These are phyloP conservation scores for Pueraria montana DNA, from an alignment of 306 rosid species.

Conservation along the genomic window DNA sequence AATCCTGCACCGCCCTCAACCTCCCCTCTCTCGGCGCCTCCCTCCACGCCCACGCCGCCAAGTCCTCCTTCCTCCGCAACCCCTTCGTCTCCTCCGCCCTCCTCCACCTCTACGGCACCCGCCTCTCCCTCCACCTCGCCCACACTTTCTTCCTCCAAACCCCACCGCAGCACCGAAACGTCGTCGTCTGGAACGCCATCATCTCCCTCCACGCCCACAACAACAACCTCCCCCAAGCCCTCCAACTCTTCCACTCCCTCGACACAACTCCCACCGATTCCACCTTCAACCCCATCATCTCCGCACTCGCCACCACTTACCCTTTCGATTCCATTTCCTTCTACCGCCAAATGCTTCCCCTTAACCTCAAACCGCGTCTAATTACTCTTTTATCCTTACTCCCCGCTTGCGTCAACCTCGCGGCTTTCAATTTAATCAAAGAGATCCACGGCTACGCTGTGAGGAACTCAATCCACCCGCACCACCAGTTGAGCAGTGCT, in stretches of 20 bases:
- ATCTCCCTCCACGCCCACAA: conserved; percentile 62
- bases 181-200: conserved; percentile 77
- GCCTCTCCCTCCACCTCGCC: conserved; percentile 56
- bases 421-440: conserved; percentile 66
- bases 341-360: conserved; percentile 57
- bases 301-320: conserved; percentile 55
- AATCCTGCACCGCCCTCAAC: conserved; percentile 73
- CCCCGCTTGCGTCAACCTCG: conserved; percentile 64
- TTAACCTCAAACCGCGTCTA: conserved; percentile 57
- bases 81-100: conserved; percentile 69
- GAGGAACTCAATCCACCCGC: conserved; percentile 58
- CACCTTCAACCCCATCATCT: conserved; percentile 70
- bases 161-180: conserved; percentile 59
- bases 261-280: conserved; percentile 63
- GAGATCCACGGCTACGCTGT: conserved; percentile 77
- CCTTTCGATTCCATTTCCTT: conserved; percentile 59
- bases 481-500: conserved; percentile 70
- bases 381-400: conserved; percentile 78
- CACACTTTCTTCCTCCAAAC: conserved; percentile 77
- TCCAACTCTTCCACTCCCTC: conserved; percentile 63
- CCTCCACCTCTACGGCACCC: conserved; percentile 69
- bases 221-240: conserved; percentile 47
- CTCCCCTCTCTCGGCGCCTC: conserved; percentile 68
- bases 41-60: conserved; percentile 71
- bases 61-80: conserved; percentile 65